Conservation (phyloP, 495 filamentous ascomycete genomes). For the Haplographium delicatum region DNA sequence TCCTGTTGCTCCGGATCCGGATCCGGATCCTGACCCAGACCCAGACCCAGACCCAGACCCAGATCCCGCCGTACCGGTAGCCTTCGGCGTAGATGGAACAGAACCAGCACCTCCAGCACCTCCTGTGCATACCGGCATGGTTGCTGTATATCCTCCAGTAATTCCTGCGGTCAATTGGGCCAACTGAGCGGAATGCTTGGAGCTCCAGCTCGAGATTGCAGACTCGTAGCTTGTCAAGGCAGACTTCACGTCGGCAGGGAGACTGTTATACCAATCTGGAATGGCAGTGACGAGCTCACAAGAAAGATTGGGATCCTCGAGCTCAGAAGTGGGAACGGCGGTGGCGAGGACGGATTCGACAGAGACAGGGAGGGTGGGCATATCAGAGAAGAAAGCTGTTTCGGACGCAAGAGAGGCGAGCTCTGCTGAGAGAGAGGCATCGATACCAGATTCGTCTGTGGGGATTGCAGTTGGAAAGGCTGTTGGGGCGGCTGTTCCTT, state of each 20-base stretch:
- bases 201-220: neutral
- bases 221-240: conserved; percentile 8
- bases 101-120: neutral
- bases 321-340: neutral
- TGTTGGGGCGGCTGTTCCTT: neutral
- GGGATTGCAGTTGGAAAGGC: neutral
- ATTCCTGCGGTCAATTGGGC: neutral
- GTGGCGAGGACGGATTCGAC: conserved; percentile 12
- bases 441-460: too few species aligned
- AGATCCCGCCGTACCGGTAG: neutral
- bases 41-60: neutral
- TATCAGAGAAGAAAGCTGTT: neutral
- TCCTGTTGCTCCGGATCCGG: neutral
- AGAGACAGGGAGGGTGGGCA: conserved; percentile 7
- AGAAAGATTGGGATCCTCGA: neutral
- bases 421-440: neutral
- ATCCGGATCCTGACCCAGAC: neutral
- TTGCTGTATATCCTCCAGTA: neutral
- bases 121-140: neutral
- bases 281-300: neutral
- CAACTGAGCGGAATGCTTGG: conserved; percentile 1
- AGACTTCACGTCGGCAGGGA: conserved; percentile 6
- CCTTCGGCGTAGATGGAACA: too few species aligned
- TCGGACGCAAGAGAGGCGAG: neutral
- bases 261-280: conserved; percentile 7